Percentiles rank a stretch among this genome's conserved stretches.
Evolutionary conservation across 2,329 filamentous ascomycete species (phyloP).

Genomic region (Xylaria digitata): DNA sequence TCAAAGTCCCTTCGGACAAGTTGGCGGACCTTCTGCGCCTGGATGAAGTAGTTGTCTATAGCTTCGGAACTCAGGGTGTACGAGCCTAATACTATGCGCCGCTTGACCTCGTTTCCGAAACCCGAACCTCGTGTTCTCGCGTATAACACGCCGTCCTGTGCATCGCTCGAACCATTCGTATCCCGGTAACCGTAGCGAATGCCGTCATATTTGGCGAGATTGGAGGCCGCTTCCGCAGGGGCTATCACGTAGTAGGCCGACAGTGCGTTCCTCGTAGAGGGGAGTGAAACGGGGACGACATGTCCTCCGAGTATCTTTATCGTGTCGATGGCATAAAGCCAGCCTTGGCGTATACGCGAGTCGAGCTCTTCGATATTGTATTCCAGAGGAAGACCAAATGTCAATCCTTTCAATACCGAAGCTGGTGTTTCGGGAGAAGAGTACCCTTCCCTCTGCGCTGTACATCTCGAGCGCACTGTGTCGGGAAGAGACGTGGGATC

Average conservation of each 20-base stretch:
- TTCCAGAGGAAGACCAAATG: conserved; percentile 73
- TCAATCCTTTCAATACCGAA: conserved; percentile 52
- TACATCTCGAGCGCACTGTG: conserved; percentile 64
- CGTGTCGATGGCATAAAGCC: conserved; percentile 69
- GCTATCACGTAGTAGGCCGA: conserved; percentile 96
- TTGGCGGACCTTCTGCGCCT: conserved; percentile 87
- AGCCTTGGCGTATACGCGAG: conserved; percentile 74
- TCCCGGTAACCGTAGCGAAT: conserved; percentile 83
- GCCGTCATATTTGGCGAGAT: conserved; percentile 96
- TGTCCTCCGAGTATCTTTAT: conserved; percentile 75
- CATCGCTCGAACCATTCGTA: conserved; percentile 59
- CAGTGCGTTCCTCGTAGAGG: conserved; percentile 84
- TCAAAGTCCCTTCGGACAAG: conserved; percentile 91
- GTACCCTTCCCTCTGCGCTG: conserved; percentile 47
- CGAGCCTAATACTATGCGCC: conserved; percentile 87
- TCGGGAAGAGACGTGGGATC: conserved; percentile 79
- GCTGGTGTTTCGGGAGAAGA: conserved; percentile 24
- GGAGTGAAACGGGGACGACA: conserved; percentile 81
- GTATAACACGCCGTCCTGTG: conserved; percentile 75
- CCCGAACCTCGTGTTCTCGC: conserved; percentile 77
- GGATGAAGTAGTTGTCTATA: conserved; percentile 96
- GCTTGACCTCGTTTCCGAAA: conserved; percentile 86
- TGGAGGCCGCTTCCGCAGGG: conserved; percentile 93
- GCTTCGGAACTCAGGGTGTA: conserved; percentile 91
- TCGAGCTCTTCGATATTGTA: conserved; percentile 90